Evolutionary conservation across 176 grass and related monocot species (phyloP), one percentile per base, ranked within the genome.

Genomic region (Triticum urartu): DNA sequence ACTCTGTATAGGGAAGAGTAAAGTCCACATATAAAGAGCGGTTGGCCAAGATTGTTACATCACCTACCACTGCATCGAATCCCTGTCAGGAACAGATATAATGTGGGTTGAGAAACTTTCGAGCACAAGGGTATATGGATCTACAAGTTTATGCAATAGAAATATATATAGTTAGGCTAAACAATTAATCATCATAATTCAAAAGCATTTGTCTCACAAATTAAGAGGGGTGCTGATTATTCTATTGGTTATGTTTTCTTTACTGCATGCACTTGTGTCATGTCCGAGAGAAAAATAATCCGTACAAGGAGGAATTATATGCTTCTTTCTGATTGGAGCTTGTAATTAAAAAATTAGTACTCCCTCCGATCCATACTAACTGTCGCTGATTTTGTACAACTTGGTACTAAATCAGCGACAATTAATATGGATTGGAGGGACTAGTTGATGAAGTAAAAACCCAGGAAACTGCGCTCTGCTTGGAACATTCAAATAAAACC

Each of bases 11-110:
- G 34, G 95, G 95, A 83, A 91, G 86, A 18, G 91, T 95, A 78
- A 95, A 98, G 72, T 98, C 95, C 26, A 67, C 91, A 82, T 90
- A 90, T n/a, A 64, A 45, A 32, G 93, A 95, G n/a, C 95, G 93
- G 30, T 91, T 92, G 20, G 81, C 93, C 77, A 89, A 81, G 64
- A 98, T 98, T 50, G 93, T 98, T 43, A 98, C 22, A 36, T 95
- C 95, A 52, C 93, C 95, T 24, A 95, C 89, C 20, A 91, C 83
- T 0, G 91, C 95, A 89, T 98, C 91, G 18, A 12, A 92, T 33
- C 91, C 70, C 95, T 98, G 89, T 39, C 60, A 64, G 47, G 11
- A 74, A 63, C 35, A 69, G 45, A 77, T 48, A 80, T 71, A 18
- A 45, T 42, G 43, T 75, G 25, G 75, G 64, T 58, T 77, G 18